phyloP scores from a whole-genome alignment of 306 rosid genomes.

The Quercus alba region DNA sequence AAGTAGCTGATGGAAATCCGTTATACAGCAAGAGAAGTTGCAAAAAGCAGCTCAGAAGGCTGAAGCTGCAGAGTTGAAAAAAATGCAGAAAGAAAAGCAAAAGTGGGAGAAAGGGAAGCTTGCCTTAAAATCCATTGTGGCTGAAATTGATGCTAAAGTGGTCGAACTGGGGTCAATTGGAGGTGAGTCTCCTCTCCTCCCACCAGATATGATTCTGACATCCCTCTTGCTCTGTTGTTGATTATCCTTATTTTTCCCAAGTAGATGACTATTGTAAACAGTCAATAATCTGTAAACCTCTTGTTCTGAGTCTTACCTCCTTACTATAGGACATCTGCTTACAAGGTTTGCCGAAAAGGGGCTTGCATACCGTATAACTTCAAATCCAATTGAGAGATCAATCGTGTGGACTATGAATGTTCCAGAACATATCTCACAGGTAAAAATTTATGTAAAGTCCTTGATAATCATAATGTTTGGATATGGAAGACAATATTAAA shows the following conservation, averaged over 20 bases:
- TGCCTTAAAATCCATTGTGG: conserved; percentile 77
- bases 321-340: conserved; percentile 68
- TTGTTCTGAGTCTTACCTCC: not conserved
- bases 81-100: conserved; percentile 71
- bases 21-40: conserved; percentile 76
- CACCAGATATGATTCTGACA: too few relatives aligned
- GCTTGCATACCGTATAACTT: conserved; percentile 63
- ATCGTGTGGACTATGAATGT: conserved; percentile 85
- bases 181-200: conserved; percentile 41
- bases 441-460: conserved; percentile 14
- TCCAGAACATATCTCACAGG: conserved; percentile 84
- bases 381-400: conserved; percentile 81
- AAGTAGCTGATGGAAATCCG: conserved; percentile 18
- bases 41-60: conserved; percentile 76
- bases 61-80: conserved; percentile 78
- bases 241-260: not conserved
- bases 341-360: conserved; percentile 88
- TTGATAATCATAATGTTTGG: not conserved
- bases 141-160: conserved; percentile 81
- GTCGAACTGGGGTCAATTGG: conserved; percentile 86
- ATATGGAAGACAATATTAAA: not conserved
- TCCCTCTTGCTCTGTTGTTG: too few relatives aligned
- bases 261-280: not conserved
- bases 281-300: not conserved
- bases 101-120: conserved; percentile 90